Base-by-base conservation (phyloP, 1,284 basidiomycete species). In the Boletellus dicymbophilus region DNA sequence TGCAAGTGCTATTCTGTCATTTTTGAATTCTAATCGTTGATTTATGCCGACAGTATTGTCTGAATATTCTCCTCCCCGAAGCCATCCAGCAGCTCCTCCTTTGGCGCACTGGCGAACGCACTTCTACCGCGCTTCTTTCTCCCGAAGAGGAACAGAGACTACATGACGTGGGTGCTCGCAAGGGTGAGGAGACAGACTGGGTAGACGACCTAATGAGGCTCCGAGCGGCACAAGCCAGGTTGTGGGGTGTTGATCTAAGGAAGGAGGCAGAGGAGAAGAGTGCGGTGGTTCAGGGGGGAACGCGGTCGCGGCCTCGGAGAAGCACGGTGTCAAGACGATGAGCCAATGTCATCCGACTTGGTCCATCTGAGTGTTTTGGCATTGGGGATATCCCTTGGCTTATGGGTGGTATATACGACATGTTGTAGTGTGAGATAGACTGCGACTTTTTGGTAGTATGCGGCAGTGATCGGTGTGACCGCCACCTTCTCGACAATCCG, bases 21-120 rank as follows among this genome's bases (percentile, higher is more conserved):
- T 25, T 38, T 6, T 4, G 18, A 15, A 28, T 15, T 11, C n/a
- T 8, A 7, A 10, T 44, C 27, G 13, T 37, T 49, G 42, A 62
- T 22, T 16, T 38, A 18, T 37, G 12, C 4, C 26, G 13, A 10
- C 26, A 90, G 86, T 90, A 89, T 57, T 88, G 84, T 62, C 68
- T 79, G 25, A 81, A 85, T 53, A 76, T 90, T 22, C 77, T 90
- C 12, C 72, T 88, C 10, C 84, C 81, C 4, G 86, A 88, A 65
- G 76, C 82, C 2, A 72, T 87, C 33, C 71, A 84, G 37, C 88
- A 90, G 60, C 72, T 90, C 16, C 69, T 88, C 8, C 67, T 89
- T 15, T 89, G 87, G 85, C 79, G 85, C 16, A 69, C 70, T 15
- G 85, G 82, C 2, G 66, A 76, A 30, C 84, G 88, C 20, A 73